Percentiles rank a stretch among this genome's conserved stretches.
phyloP scores from a whole-genome alignment of 1,284 basidiomycete genomes.

The Moesziomyces parantarcticus region DNA sequence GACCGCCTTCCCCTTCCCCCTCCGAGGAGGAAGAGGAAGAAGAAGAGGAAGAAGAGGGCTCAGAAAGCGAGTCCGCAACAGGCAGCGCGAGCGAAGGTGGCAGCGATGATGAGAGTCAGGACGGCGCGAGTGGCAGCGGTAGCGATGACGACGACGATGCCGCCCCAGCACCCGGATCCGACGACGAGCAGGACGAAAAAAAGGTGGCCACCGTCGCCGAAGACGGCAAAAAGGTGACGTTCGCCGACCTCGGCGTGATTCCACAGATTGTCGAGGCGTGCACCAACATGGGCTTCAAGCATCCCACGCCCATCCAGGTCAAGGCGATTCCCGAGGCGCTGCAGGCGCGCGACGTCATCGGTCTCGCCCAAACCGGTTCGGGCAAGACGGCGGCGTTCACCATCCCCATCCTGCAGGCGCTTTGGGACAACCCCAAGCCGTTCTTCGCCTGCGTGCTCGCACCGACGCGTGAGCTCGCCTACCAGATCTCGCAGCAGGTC shows the following conservation, averaged over 20 bases:
- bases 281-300: constrained; percentile 82
- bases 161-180: background rate
- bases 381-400: constrained; percentile 99
- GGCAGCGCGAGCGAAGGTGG: constrained; percentile 1
- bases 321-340: constrained; percentile 90
- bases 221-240: constrained; percentile 66
- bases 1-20: constrained; percentile 5
- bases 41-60: constrained; percentile 5
- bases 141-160: constrained; percentile 1
- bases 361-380: constrained; percentile 94
- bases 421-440: constrained; percentile 95
- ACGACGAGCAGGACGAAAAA: constrained; percentile 24
- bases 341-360: constrained; percentile 92
- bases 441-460: constrained; percentile 94
- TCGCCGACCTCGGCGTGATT: constrained; percentile 81
- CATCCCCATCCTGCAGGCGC: constrained; percentile 91
- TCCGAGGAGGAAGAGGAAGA: constrained; percentile 13
- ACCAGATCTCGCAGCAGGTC: constrained; percentile 96
- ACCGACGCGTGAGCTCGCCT: constrained; percentile 96
- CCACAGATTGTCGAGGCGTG: constrained; percentile 89
- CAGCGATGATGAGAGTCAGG: constrained; percentile 4
- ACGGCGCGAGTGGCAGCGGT: background rate
- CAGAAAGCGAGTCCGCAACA: constrained; percentile 3
- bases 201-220: constrained; percentile 25
- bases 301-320: constrained; percentile 90